Base-by-base conservation (phyloP, 371 early-diverging fungal genomes). In the Pancytospora philotis region DNA sequence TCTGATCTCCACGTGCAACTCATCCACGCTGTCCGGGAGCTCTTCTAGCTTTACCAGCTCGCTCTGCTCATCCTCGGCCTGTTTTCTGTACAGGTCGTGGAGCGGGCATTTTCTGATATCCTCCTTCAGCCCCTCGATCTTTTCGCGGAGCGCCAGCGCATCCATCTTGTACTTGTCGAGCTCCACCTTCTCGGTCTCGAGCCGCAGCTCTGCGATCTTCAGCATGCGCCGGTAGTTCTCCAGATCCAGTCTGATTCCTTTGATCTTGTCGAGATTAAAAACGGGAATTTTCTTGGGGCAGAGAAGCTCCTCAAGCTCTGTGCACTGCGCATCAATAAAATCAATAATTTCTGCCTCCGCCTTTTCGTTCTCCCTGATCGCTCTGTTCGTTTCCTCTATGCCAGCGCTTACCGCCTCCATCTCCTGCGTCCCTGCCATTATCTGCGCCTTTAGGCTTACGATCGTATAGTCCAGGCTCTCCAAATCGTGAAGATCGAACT, bases 1-100 rank as follows among this genome's bases (percentile, higher is more conserved):
- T 25, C 34, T 34, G 22, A 73, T 73, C 53, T 51, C 51, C 45
- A 50, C 31, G 6, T 67, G 68, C 31, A 75, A 48, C 45, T 71
- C 71, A 28, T 69, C 63, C 35, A 71, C 57, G 22, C 27, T 51
- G 62, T 68, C 31, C 30, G 76, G 71, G n/a, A 71, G 49, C 30
- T 0, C 2, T 22, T 32, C 25, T 31, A 72, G 6, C 45, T 16
- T 27, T 3, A 2, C 16, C 38, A 10, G 55, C 6, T 66, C 62
- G 45, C 16, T 16, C 16, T 45, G 22, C 45, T 16, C 16, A 45
- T 45, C 45, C n/a, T n/a, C n/a, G n/a, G n/a, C n/a, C n/a, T n/a
- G n/a, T n/a, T n/a, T n/a, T n/a, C n/a, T n/a, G n/a, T n/a, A n/a
- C n/a, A n/a, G n/a, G n/a, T n/a, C n/a, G n/a, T n/a, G n/a, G n/a